These are phyloP conservation scores for Lentinula sp. DNA, from an alignment of 768 basidiomycete genomes.

Conservation along the genomic window DNA sequence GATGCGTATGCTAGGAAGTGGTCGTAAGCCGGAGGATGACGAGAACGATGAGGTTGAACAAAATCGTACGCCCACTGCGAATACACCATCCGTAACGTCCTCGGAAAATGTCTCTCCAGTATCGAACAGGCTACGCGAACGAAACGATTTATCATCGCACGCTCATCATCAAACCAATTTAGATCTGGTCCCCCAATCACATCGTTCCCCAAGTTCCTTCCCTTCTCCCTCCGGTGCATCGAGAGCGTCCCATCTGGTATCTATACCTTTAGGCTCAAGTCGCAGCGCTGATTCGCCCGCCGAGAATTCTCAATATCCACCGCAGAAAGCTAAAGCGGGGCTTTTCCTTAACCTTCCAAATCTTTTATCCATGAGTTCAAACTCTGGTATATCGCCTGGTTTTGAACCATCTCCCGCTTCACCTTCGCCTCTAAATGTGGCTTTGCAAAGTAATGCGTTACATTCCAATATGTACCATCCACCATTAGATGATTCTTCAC, in stretches of 20 bases:
- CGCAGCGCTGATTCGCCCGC: background rate
- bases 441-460: conserved; percentile 6
- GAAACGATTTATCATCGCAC: background rate
- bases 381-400: background rate
- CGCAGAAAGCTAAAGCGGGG: conserved; percentile 3
- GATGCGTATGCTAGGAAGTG: background rate
- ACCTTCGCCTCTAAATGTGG: background rate
- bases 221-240: conserved; percentile 11
- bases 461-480: background rate
- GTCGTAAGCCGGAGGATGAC: background rate
- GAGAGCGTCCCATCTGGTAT: background rate
- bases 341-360: conserved; percentile 2
- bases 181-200: conserved; percentile 7
- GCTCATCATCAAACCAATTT: background rate
- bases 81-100: background rate
- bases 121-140: background rate
- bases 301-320: background rate
- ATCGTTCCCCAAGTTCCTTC: conserved; percentile 30
- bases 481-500: background rate
- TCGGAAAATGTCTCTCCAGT: background rate
- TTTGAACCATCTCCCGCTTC: background rate
- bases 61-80: background rate
- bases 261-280: background rate
- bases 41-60: background rate
- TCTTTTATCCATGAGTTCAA: background rate